These are phyloP conservation scores for Acorus calamus DNA, from an alignment of 106 monocot species.

Conservation along the genomic window DNA sequence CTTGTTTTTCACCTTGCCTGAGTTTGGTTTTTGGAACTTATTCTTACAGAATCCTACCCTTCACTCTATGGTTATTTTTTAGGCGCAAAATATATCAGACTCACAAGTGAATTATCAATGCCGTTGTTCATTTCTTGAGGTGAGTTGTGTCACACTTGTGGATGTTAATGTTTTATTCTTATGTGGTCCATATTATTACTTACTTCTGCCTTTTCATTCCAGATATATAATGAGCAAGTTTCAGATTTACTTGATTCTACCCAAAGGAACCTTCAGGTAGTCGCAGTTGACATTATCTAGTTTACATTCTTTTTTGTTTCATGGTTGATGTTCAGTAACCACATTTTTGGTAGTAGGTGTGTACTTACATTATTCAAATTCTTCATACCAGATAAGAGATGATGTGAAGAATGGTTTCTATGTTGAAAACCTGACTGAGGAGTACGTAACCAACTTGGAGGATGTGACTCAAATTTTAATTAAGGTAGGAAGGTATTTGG, in stretches of 20 bases:
- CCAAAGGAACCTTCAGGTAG: constrained; percentile 76
- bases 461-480: constrained; percentile 78
- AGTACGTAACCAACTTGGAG: constrained; percentile 62
- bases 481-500: constrained; percentile 27
- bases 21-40: constrained; percentile 1
- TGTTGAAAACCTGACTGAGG: constrained; percentile 85
- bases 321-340: neutral
- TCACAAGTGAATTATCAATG: constrained; percentile 54
- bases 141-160: constrained; percentile 6
- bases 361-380: neutral
- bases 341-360: neutral
- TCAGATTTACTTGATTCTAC: constrained; percentile 78
- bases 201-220: neutral
- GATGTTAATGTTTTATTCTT: neutral
- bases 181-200: neutral
- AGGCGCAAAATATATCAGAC: constrained; percentile 41
- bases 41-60: neutral
- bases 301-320: neutral
- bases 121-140: constrained; percentile 95
- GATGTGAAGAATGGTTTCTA: constrained; percentile 55
- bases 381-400: constrained; percentile 50
- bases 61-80: constrained; percentile 6
- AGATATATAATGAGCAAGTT: constrained; percentile 84
- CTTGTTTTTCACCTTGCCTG: neutral
- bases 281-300: neutral